phyloP scores from a whole-genome alignment of 192 early-diverging fungal species.

The Entomortierella chlamydospora region DNA sequence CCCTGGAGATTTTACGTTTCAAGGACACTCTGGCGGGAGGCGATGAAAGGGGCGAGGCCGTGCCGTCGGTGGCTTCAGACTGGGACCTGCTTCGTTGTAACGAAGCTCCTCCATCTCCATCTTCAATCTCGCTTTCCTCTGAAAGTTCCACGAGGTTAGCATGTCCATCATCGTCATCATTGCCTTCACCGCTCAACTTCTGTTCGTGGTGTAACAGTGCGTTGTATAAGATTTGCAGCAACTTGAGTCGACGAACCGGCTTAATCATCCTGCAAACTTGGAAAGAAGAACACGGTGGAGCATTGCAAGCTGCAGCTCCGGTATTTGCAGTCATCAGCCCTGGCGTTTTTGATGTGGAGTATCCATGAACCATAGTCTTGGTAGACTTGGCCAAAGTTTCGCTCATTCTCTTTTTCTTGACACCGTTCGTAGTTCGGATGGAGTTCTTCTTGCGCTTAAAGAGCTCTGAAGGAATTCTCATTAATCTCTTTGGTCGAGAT shows the following conservation, averaged over 20 bases:
- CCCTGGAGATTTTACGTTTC: constrained; percentile 10
- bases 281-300: constrained; percentile 8
- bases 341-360: not conserved
- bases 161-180: not conserved
- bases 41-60: too few species aligned
- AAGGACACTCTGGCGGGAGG: not conserved
- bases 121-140: not conserved
- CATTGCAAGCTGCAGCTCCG: not conserved
- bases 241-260: constrained; percentile 43
- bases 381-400: not conserved
- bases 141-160: not conserved
- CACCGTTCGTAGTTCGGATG: not conserved
- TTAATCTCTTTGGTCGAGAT: not conserved
- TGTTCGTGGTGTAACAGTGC: constrained; percentile 30
- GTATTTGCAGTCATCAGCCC: too few species aligned
- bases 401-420: not conserved
- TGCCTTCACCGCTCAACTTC: not conserved
- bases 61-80: not conserved
- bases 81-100: not conserved
- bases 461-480: constrained; percentile 13
- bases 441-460: constrained; percentile 30
- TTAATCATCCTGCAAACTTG: constrained; percentile 50
- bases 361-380: not conserved
- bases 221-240: constrained; percentile 51
- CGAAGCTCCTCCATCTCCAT: not conserved